These are phyloP conservation scores for Plasmopara viticola DNA, from an alignment of 352 stramenopile genomes.

Conservation along the genomic window DNA sequence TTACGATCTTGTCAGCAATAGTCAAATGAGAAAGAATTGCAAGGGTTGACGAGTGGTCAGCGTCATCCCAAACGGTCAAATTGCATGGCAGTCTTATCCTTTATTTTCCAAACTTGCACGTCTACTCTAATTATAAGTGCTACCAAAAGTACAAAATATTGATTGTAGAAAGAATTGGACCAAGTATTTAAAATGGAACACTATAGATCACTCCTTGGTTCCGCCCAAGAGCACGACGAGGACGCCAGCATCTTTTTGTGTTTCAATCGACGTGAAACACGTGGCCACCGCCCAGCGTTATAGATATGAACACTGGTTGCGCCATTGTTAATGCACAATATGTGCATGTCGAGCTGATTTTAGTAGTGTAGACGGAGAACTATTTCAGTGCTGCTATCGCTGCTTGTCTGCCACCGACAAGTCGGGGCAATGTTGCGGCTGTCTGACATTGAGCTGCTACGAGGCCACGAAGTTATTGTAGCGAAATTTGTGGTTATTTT, in stretches of 20 bases:
- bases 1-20: slow-evolving; percentile 3
- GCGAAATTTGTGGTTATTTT: slow-evolving; percentile 48
- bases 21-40: slow-evolving; percentile 13
- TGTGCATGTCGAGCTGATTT: slow-evolving; percentile 20
- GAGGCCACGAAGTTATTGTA: slow-evolving; percentile 38
- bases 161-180: too few relatives aligned
- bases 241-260: slow-evolving; percentile 52
- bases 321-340: slow-evolving; percentile 20
- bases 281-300: slow-evolving; percentile 44
- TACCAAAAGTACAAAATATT: neutral
- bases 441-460: slow-evolving; percentile 23
- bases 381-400: slow-evolving; percentile 27
- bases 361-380: slow-evolving; percentile 29
- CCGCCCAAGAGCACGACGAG: slow-evolving; percentile 22
- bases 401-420: slow-evolving; percentile 14
- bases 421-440: slow-evolving; percentile 19
- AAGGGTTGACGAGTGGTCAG: neutral
- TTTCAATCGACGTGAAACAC: slow-evolving; percentile 68
- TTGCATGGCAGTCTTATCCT: slow-evolving; percentile 11
- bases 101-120: slow-evolving; percentile 8
- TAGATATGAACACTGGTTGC: slow-evolving; percentile 20
- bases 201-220: too few relatives aligned
- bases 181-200: too few relatives aligned
- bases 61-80: slow-evolving; percentile 16
- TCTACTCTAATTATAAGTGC: neutral